Evolutionary conservation across 2,329 filamentous ascomycete species (phyloP).

Genomic region (Aspergillus transmontanensis): DNA sequence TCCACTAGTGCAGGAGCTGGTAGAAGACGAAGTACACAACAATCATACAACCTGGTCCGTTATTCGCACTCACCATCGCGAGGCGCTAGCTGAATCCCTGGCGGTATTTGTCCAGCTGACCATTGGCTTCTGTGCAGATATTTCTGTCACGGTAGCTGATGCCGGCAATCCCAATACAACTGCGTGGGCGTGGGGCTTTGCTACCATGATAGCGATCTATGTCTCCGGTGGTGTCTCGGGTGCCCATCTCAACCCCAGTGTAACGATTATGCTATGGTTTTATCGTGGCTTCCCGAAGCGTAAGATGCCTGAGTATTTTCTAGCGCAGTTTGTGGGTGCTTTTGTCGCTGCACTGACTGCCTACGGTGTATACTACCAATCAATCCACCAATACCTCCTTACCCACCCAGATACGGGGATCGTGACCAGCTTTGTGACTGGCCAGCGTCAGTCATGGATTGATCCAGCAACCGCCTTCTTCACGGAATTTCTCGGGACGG

Average conservation of each 20-base stretch:
- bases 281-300: slow-evolving; percentile 57
- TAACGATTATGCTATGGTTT: slow-evolving; percentile 50
- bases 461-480: slow-evolving; percentile 46
- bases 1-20: slow-evolving; percentile 44
- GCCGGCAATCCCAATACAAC: slow-evolving; percentile 49
- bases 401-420: slow-evolving; percentile 31
- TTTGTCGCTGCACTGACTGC: slow-evolving; percentile 54
- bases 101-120: slow-evolving; percentile 47
- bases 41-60: slow-evolving; percentile 52
- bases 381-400: slow-evolving; percentile 38
- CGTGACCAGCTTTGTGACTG: slow-evolving; percentile 49
- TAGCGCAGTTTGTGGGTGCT: slow-evolving; percentile 56
- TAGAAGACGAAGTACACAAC: slow-evolving; percentile 55
- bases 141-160: slow-evolving; percentile 45
- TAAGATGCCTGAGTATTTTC: slow-evolving; percentile 54
- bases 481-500: slow-evolving; percentile 51
- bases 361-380: slow-evolving; percentile 45
- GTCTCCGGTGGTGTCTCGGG: slow-evolving; percentile 52
- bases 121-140: slow-evolving; percentile 55
- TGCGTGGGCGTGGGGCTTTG: slow-evolving; percentile 56
- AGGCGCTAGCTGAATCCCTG: slow-evolving; percentile 57
- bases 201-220: slow-evolving; percentile 55
- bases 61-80: slow-evolving; percentile 54
- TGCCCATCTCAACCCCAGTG: slow-evolving; percentile 49
- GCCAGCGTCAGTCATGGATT: slow-evolving; percentile 44